Percentiles rank a stretch among this genome's conserved stretches.
Conservation (phyloP, 768 basidiomycete species). For the Cubamyces lactineus region DNA sequence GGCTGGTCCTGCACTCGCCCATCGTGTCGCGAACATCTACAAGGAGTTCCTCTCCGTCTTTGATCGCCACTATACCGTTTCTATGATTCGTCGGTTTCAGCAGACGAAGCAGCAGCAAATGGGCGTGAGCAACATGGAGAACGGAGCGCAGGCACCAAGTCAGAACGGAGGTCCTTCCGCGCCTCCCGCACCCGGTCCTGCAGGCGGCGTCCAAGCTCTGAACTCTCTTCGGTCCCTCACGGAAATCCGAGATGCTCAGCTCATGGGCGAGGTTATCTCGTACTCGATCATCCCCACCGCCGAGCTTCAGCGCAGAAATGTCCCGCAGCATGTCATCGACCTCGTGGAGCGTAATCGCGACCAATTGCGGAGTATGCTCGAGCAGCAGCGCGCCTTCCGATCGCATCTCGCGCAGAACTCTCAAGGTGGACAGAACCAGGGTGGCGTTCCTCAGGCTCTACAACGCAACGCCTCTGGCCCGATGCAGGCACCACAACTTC, state of each 20-base stretch:
- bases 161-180: neutral
- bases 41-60: slow-evolving; percentile 58
- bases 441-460: neutral
- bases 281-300: slow-evolving; percentile 49
- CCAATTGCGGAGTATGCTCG: slow-evolving; percentile 29
- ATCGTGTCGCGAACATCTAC: slow-evolving; percentile 63
- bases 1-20: slow-evolving; percentile 63
- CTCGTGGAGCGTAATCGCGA: slow-evolving; percentile 60
- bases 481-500: neutral
- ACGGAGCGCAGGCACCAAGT: neutral
- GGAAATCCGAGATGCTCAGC: slow-evolving; percentile 34
- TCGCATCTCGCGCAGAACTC: slow-evolving; percentile 9
- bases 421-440: slow-evolving; percentile 8
- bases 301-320: slow-evolving; percentile 56
- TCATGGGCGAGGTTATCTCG: slow-evolving; percentile 49
- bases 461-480: slow-evolving; percentile 16
- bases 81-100: neutral
- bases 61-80: slow-evolving; percentile 45
- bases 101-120: neutral
- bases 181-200: no score
- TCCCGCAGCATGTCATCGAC: slow-evolving; percentile 54
- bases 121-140: neutral
- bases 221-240: neutral
- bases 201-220: neutral
- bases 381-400: slow-evolving; percentile 24